These are phyloP conservation scores for Gaertneriomyces semiglobifer DNA, from an alignment of 192 early-diverging fungal species.

Conservation along the genomic window DNA sequence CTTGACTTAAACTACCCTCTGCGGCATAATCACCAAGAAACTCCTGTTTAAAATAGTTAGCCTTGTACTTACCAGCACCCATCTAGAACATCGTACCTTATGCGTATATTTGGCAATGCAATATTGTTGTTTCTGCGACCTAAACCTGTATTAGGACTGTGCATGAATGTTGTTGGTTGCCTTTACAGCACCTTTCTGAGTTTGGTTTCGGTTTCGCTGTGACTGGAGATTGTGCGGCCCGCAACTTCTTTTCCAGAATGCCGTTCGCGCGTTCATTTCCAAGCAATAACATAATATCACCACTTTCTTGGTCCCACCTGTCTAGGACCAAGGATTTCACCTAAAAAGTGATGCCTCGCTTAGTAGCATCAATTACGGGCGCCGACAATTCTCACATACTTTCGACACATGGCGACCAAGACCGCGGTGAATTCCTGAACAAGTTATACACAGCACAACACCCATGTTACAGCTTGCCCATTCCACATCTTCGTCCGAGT, in stretches of 20 bases:
- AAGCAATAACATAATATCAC: conserved; percentile 70
- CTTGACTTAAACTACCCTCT: neutral
- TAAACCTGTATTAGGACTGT: neutral
- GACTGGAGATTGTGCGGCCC: neutral
- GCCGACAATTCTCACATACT: conserved; percentile 36
- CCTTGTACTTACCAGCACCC: neutral
- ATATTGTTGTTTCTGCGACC: conserved; percentile 23
- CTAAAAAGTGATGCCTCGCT: conserved; percentile 1
- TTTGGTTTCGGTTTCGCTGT: conserved; percentile 26
- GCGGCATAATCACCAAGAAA: neutral
- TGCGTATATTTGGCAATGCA: conserved; percentile 34
- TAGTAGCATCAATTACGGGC: neutral
- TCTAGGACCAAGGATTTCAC: conserved; percentile 73
- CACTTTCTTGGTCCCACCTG: conserved; percentile 75
- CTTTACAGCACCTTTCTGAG: conserved; percentile 9
- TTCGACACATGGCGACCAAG: conserved; percentile 86
- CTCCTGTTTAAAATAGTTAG: neutral
- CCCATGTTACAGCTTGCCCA: conserved; percentile 87
- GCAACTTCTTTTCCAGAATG: conserved; percentile 32
- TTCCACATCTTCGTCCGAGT: conserved; percentile 57
- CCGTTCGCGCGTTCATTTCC: conserved; percentile 74
- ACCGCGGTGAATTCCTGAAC: conserved; percentile 89
- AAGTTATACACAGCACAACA: conserved; percentile 76
- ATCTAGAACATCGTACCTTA: conserved; percentile 35
- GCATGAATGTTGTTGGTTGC: neutral